A percentile compares a stretch with the other conserved stretches of the same genome.
phyloP scores from a whole-genome alignment of 192 early-diverging fungal species.

The Umbelopsis vinacea region DNA sequence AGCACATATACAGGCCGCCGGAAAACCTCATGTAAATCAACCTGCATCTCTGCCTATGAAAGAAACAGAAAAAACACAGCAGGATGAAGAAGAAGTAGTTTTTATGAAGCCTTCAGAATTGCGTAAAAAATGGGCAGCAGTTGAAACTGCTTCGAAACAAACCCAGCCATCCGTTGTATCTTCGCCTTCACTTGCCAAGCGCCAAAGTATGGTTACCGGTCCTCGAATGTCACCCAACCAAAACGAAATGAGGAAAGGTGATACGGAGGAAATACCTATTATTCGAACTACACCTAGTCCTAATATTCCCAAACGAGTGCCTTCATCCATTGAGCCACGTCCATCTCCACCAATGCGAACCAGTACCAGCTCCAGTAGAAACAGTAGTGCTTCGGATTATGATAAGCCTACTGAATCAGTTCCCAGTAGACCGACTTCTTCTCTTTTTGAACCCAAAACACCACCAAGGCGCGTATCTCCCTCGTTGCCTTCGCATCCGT shows the following conservation, averaged over 20 bases:
- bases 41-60: not conserved
- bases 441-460: not conserved
- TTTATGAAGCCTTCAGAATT: slow-evolving; percentile 6
- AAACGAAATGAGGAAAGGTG: no score
- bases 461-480: not conserved
- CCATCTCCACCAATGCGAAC: not conserved
- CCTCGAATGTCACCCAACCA: not conserved
- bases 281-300: not conserved
- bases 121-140: slow-evolving; percentile 18
- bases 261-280: not conserved
- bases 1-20: not conserved
- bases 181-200: not conserved
- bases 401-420: no score
- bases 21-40: not conserved
- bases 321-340: not conserved
- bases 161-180: not conserved
- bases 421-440: not conserved
- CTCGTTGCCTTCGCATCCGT: not conserved
- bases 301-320: not conserved
- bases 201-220: not conserved
- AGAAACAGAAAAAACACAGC: not conserved
- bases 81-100: not conserved
- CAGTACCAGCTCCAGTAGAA: not conserved
- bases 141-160: not conserved
- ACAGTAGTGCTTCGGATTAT: no score